Base-by-base conservation (phyloP, 768 basidiomycete species). In the Filobasidium floriforme region DNA sequence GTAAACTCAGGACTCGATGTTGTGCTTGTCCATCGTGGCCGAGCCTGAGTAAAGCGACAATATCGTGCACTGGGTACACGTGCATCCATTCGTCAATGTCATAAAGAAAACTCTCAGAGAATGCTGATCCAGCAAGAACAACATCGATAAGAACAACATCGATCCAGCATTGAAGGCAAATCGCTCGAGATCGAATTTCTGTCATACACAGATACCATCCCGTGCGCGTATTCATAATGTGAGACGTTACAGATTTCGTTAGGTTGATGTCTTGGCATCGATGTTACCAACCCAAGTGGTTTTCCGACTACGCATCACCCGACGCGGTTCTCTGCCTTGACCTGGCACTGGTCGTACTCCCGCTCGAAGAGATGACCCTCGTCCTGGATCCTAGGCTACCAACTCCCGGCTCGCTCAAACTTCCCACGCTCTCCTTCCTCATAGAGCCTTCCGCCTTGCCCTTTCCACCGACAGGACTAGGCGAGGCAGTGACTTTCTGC, bases 391-490 rank as follows among this genome's bases (percentile, higher is more conserved):
- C 54, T 7, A 24, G 54, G 26, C 54, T 57, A 1, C 24, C 24
- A 2, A 32, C 26, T 7, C 54, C 54, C 54, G 22, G 18, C 26
- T 26, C 54, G 26, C 54, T 57, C 54, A 6, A 15, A 24, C 54
- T 57, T 6, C 54, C 54, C 54, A 57, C 22, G 29, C 54, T 57
- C 15, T 57, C 24, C n/a, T 57, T 57, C 54, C 54, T 57, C 22
- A 5, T n/a, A 49, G 18, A 3, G 54, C 29, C 26, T 15, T 15
- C 54, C 54, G 54, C 26, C 54, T 57, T 57, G 54, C 54, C 15
- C 54, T 57, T 57, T 7, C 19, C 24, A 3, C 54, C 54, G 26
- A 28, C 54, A 28, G 22, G 19, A 15, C 6, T 28, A 32, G 29
- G 24, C 12, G 54, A 24, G 12, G 54, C 26, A 4, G 46, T 14